Conservation (phyloP, 2,329 filamentous ascomycete genomes). For the Colletotrichum tofieldiae region DNA sequence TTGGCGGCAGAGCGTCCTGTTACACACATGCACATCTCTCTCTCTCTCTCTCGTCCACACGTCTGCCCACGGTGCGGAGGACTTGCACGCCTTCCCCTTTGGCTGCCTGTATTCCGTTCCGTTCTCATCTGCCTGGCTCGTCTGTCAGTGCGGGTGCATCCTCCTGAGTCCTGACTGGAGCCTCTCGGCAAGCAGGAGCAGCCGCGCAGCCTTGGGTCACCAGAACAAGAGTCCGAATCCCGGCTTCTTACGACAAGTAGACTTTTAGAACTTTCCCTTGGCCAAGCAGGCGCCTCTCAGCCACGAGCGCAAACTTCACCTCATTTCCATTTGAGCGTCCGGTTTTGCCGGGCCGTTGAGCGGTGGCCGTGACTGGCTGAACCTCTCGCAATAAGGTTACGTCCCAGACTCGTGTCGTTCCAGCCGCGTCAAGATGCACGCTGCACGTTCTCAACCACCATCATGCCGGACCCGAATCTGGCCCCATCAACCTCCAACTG, state of each 20-base stretch:
- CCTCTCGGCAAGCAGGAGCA: neutral
- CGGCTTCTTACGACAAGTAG: neutral
- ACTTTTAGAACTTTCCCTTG: neutral
- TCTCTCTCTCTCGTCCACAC: neutral
- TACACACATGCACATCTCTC: slow-evolving; percentile 9
- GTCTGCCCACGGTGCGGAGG: neutral
- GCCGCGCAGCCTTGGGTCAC: neutral
- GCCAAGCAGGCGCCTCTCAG: neutral
- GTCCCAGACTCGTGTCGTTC: slow-evolving; percentile 43
- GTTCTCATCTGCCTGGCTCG: neutral
- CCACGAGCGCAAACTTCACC: neutral
- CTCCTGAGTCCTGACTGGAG: neutral
- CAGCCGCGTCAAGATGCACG: slow-evolving; percentile 37
- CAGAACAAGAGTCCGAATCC: neutral
- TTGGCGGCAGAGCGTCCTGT: neutral
- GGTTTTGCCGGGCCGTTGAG: slow-evolving; percentile 24
- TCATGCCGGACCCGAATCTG: slow-evolving; percentile 31
- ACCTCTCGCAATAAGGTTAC: slow-evolving; percentile 35
- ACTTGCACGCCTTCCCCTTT: neutral
- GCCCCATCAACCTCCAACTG: slow-evolving; percentile 10
- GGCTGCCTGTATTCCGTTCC: neutral
- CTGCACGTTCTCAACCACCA: slow-evolving; percentile 19
- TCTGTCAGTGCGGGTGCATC: neutral
- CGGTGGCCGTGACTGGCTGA: slow-evolving; percentile 22
- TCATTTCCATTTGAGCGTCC: neutral